These are phyloP conservation scores for Cryptosporidium parvum DNA, from an alignment of 169 alveolate species.

Conservation along the genomic window DNA sequence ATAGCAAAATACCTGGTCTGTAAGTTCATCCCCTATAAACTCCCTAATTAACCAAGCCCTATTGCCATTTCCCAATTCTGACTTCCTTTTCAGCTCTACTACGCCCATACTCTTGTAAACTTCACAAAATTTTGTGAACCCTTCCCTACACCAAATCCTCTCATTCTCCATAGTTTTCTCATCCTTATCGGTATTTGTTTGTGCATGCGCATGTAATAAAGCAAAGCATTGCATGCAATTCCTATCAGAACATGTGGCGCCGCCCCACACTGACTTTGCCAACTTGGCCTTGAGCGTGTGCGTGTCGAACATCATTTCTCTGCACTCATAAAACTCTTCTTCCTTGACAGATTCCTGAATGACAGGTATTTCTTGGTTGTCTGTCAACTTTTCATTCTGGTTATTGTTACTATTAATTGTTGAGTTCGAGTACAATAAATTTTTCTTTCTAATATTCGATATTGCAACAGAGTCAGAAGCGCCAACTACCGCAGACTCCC, in stretches of 20 bases:
- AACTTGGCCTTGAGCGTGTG: constrained; percentile 20
- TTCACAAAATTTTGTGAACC: constrained; percentile 47
- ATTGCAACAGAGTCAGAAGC: not conserved
- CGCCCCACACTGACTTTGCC: constrained; percentile 27
- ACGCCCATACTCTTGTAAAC: constrained; percentile 55
- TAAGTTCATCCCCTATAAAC: constrained; percentile 54
- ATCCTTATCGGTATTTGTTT: not conserved
- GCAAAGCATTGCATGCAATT: constrained; percentile 40
- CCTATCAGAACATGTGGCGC: constrained; percentile 3
- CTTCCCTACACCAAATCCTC: constrained; percentile 19
- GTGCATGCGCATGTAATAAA: not conserved
- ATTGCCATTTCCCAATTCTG: not conserved
- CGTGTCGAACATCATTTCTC: constrained; percentile 31
- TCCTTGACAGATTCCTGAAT: constrained; percentile 2
- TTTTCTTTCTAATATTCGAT: constrained; percentile 14
- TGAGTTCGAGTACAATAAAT: not conserved
- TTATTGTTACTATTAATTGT: not conserved
- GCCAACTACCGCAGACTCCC: constrained; percentile 39
- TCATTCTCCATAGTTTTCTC: not conserved
- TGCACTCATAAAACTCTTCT: constrained; percentile 52
- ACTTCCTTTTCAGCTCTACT: constrained; percentile 11
- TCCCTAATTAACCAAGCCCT: constrained; percentile 57
- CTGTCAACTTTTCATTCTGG: not conserved
- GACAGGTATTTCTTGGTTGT: not conserved
- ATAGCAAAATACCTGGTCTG: constrained; percentile 39